A percentile compares a stretch with the other conserved stretches of the same genome.
These are phyloP conservation scores for Cutaneotrichosporon sp. DNA, from an alignment of 1,284 basidiomycete species.

Conservation along the genomic window DNA sequence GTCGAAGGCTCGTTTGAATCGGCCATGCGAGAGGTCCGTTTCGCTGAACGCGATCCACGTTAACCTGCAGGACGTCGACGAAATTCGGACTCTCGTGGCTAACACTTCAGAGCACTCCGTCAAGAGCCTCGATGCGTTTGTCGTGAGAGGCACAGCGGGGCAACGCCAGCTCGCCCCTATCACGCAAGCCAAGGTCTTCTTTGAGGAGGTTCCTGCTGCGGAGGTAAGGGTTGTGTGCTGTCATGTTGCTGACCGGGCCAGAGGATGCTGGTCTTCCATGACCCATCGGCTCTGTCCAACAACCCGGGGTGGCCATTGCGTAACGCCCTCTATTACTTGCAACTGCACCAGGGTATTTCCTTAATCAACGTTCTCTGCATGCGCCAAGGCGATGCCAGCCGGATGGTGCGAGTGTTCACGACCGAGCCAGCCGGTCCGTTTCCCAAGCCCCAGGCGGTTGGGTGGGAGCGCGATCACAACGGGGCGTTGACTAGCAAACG, in stretches of 20 bases:
- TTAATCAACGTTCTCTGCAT: constrained; percentile 72
- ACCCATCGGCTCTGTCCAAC: constrained; percentile 75
- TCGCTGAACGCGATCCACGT: background rate
- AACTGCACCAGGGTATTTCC: constrained; percentile 58
- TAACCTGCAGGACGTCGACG: constrained; percentile 35
- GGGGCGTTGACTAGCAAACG: constrained; percentile 84
- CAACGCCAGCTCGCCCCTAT: constrained; percentile 58
- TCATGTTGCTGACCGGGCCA: constrained; percentile 39
- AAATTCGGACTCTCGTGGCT: constrained; percentile 19
- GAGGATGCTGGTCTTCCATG: constrained; percentile 74
- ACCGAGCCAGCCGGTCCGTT: background rate
- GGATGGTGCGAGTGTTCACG: constrained; percentile 20
- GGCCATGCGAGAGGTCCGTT: constrained; percentile 25
- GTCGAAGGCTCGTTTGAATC: constrained; percentile 53
- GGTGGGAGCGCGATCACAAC: constrained; percentile 90
- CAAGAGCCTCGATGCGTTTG: constrained; percentile 13
- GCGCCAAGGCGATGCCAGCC: constrained; percentile 56
- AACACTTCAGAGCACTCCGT: too few species aligned
- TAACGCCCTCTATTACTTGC: constrained; percentile 83
- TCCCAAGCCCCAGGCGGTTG: constrained; percentile 62
- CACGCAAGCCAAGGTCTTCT: constrained; percentile 62
- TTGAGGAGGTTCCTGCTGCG: constrained; percentile 57
- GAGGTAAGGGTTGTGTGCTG: background rate
- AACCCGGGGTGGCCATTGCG: constrained; percentile 94
- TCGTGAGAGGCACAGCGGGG: constrained; percentile 32